Conservation (phyloP, 257 asterid species). For the Jasminum sambac region DNA sequence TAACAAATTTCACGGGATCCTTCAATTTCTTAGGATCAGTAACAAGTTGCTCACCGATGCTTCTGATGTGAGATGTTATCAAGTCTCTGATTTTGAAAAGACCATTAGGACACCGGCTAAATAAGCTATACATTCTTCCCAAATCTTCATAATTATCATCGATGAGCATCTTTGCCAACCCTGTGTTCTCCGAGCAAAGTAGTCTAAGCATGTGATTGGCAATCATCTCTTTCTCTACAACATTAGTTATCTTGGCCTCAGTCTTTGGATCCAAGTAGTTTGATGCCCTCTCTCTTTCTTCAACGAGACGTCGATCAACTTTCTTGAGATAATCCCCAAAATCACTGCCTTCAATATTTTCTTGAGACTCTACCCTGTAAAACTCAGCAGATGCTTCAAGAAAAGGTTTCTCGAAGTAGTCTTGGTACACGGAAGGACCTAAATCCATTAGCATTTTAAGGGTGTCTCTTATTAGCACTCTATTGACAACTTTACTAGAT, state of each 20-base stretch:
- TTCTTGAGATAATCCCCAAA: conserved; percentile 66
- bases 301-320: conserved; percentile 49
- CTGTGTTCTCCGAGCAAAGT: conserved; percentile 86
- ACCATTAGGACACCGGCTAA: conserved; percentile 67
- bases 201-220: conserved; percentile 74
- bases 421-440: conserved; percentile 81
- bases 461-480: conserved; percentile 85
- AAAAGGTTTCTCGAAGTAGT: conserved; percentile 80
- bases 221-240: conserved; percentile 86
- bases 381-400: conserved; percentile 86
- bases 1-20: conserved; percentile 88
- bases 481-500: conserved; percentile 75
- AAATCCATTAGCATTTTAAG: conserved; percentile 87
- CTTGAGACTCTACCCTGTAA: conserved; percentile 83
- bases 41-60: too few species aligned
- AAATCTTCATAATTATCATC: conserved; percentile 79
- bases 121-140: conserved; percentile 81
- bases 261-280: conserved; percentile 75
- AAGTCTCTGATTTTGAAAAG: conserved; percentile 32
- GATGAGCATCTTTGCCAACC: conserved; percentile 77
- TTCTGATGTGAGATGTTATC: too few species aligned
- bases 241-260: conserved; percentile 72
- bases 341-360: conserved; percentile 76
- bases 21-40: too few species aligned
- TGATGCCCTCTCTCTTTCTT: conserved; percentile 83